phyloP scores from a whole-genome alignment of 2,329 filamentous ascomycete species.

The Colletotrichum eleusines region DNA sequence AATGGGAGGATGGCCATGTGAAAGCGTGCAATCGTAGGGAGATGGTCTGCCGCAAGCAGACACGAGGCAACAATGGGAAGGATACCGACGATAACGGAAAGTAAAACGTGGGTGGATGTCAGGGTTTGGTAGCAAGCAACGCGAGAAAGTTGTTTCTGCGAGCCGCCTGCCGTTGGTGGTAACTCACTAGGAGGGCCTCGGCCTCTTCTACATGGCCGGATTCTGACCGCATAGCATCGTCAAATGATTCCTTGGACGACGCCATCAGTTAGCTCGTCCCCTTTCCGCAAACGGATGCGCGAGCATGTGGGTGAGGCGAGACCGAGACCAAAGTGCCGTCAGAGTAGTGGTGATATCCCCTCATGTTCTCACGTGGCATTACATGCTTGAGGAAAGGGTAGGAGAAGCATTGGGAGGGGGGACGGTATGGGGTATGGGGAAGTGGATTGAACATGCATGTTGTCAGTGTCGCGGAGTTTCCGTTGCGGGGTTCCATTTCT shows the following conservation, averaged over 20 bases:
- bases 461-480: slow-evolving; percentile 5
- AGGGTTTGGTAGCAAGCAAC: not conserved
- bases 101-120: not conserved
- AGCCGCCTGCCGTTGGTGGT: slow-evolving; percentile 8
- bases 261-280: not conserved
- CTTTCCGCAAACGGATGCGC: slow-evolving; percentile 26
- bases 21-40: not conserved
- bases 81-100: slow-evolving; percentile 7
- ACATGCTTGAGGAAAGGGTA: not conserved
- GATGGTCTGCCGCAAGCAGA: slow-evolving; percentile 23
- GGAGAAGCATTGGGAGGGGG: not conserved
- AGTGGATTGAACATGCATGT: not conserved
- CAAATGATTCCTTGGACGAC: not conserved
- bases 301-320: not conserved
- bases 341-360: not conserved
- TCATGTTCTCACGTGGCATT: not conserved
- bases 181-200: slow-evolving; percentile 8
- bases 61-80: not conserved
- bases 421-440: not conserved
- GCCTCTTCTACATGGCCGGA: slow-evolving; percentile 5
- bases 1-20: not conserved
- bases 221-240: not conserved
- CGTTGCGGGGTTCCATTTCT: slow-evolving; percentile 33
- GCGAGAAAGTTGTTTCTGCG: not conserved
- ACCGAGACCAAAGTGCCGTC: slow-evolving; percentile 15